A percentile compares a stretch with the other conserved stretches of the same genome.
These are phyloP conservation scores for Loxodes magnus DNA, from an alignment of 73 alveolate species.

Conservation along the genomic window DNA sequence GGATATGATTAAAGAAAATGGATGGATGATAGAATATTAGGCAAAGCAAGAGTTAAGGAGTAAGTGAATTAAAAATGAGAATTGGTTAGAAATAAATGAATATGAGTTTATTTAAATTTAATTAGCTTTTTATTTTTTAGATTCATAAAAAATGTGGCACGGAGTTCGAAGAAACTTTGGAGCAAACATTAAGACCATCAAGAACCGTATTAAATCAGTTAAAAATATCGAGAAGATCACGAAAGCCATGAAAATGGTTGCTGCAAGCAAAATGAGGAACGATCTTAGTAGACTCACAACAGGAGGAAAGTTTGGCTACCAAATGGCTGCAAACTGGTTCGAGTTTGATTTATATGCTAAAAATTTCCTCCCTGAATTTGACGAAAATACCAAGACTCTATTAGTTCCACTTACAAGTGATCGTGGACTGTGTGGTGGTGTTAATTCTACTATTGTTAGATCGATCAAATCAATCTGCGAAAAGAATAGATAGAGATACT, in stretches of 20 bases:
- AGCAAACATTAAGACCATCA: constrained; percentile 52
- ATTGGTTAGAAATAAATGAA: too few relatives aligned
- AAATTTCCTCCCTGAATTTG: constrained; percentile 45
- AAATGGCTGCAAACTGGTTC: constrained; percentile 55
- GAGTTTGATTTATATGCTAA: constrained; percentile 61
- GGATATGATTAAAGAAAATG: too few relatives aligned
- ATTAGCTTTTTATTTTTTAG: too few relatives aligned
- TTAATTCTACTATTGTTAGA: constrained; percentile 71
- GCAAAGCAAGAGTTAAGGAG: too few relatives aligned
- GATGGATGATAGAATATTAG: too few relatives aligned
- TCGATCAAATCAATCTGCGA: constrained; percentile 41
- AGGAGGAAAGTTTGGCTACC: constrained; percentile 62
- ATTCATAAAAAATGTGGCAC: too few relatives aligned
- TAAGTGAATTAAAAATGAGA: too few relatives aligned
- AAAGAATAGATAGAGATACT: constrained; percentile 41
- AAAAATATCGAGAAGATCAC: constrained; percentile 74
- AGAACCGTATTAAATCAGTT: constrained; percentile 71
- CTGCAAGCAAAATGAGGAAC: constrained; percentile 74
- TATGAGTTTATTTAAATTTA: too few relatives aligned
- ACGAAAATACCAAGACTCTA: constrained; percentile 31
- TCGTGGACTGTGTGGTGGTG: constrained; percentile 85
- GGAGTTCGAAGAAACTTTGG: constrained; percentile 47
- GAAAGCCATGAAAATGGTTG: constrained; percentile 92
- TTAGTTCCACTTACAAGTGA: constrained; percentile 71
- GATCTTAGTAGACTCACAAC: constrained; percentile 53